Conservation (phyloP, 2,329 filamentous ascomycete genomes). For the Aureobasidium leucospermi region DNA sequence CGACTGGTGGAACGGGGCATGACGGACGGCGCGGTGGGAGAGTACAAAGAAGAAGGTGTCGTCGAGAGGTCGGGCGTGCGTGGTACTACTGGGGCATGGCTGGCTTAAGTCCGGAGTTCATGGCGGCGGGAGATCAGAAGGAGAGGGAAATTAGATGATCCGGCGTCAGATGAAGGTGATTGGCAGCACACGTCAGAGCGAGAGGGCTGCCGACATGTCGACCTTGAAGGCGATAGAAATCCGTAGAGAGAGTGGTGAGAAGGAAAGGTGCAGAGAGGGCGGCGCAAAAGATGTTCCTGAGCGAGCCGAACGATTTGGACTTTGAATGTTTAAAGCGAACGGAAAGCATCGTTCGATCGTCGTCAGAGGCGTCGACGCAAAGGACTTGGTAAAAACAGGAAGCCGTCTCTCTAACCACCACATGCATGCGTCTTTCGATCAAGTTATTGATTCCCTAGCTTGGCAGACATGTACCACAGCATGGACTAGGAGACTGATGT, state of each 20-base stretch:
- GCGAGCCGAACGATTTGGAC: neutral
- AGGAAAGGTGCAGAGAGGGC: neutral
- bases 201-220: conserved; percentile 1
- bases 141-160: conserved; percentile 9
- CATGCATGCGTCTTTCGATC: too few species aligned
- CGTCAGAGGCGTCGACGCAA: conserved; percentile 4
- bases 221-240: neutral
- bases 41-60: neutral
- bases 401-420: neutral
- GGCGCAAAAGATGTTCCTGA: neutral
- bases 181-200: neutral
- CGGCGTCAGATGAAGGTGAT: neutral
- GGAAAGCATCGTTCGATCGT: neutral
- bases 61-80: neutral
- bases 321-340: neutral
- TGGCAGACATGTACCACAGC: too few species aligned
- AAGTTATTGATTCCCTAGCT: too few species aligned
- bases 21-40: neutral
- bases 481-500: too few species aligned
- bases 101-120: conserved; percentile 10
- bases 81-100: conserved; percentile 1
- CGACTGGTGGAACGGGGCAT: conserved; percentile 15
- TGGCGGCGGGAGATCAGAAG: conserved; percentile 1
- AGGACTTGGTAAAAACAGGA: neutral
- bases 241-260: neutral